phyloP scores from a whole-genome alignment of 225 moss, liverwort and hornwort genomes.

The Physcomitrium patens region DNA sequence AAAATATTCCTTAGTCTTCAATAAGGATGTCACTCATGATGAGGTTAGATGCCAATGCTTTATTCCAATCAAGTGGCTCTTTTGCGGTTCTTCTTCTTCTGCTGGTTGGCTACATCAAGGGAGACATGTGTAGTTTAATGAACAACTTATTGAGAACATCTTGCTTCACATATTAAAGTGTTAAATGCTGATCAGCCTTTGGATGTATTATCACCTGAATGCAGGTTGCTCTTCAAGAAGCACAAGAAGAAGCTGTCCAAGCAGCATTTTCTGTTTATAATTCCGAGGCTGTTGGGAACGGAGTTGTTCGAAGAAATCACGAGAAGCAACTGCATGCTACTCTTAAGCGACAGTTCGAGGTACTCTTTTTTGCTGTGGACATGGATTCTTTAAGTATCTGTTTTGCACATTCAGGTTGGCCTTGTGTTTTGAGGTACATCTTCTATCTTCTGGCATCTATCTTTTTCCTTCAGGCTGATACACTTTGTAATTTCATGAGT shows the following conservation, averaged over 20 bases:
- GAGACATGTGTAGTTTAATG: not conserved
- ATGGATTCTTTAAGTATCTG: not conserved
- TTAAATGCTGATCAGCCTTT: conserved; percentile 11
- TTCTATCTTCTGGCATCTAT: too few species aligned
- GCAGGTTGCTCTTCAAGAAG: conserved; percentile 71
- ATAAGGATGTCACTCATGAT: conserved; percentile 58
- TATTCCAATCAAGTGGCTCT: not conserved
- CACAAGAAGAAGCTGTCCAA: conserved; percentile 80
- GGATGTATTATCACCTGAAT: conserved; percentile 3
- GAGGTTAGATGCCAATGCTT: conserved; percentile 42
- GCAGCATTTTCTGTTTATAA: conserved; percentile 68
- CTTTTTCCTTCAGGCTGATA: too few species aligned
- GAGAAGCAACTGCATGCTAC: conserved; percentile 75
- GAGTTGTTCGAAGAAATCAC: conserved; percentile 71
- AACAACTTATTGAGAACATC: not conserved
- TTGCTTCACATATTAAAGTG: not conserved
- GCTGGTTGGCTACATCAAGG: not conserved
- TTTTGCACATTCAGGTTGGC: conserved; percentile 2
- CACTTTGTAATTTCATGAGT: too few species aligned
- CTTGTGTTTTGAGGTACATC: too few species aligned
- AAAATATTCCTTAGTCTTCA: conserved; percentile 57
- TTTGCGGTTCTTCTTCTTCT: not conserved
- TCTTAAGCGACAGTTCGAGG: conserved; percentile 76
- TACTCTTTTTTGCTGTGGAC: conserved; percentile 18
- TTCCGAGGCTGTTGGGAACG: conserved; percentile 82